These are phyloP conservation scores for Colletotrichum shisoi DNA, from an alignment of 2,329 filamentous ascomycete species.

Conservation along the genomic window DNA sequence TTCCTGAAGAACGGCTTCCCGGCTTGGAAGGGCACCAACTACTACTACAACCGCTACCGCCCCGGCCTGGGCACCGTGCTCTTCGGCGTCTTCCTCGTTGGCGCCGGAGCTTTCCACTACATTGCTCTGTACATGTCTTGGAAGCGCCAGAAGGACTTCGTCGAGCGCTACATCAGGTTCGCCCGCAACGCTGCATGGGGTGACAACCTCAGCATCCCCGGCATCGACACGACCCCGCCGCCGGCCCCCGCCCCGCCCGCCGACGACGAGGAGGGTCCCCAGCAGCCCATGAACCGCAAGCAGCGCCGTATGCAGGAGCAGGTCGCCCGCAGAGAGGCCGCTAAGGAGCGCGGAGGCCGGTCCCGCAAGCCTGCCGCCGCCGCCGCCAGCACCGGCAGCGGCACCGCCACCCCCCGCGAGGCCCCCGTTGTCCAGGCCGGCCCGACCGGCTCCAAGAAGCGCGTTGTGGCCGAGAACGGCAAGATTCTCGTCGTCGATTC, in stretches of 20 bases:
- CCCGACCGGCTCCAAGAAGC: slow-evolving; percentile 80
- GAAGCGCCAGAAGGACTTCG: slow-evolving; percentile 89
- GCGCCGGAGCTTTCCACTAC: slow-evolving; percentile 89
- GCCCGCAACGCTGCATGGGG: slow-evolving; percentile 91
- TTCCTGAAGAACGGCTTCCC: slow-evolving; percentile 94
- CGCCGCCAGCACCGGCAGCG: slow-evolving; percentile 43
- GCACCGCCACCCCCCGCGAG: slow-evolving; percentile 52
- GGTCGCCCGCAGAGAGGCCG: slow-evolving; percentile 73
- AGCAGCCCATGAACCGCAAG: slow-evolving; percentile 76
- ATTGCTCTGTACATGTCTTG: slow-evolving; percentile 83
- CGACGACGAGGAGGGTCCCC: slow-evolving; percentile 58
- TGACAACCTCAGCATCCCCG: slow-evolving; percentile 76
- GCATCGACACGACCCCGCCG: slow-evolving; percentile 60
- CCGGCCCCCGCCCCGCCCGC: slow-evolving; percentile 55
- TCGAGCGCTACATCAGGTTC: slow-evolving; percentile 89
- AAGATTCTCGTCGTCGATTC: slow-evolving; percentile 94
- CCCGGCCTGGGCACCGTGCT: slow-evolving; percentile 89
- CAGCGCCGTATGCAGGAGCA: slow-evolving; percentile 90
- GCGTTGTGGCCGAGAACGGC: slow-evolving; percentile 91
- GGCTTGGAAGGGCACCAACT: slow-evolving; percentile 94
- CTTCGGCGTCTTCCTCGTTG: slow-evolving; percentile 78
- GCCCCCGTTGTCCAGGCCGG: slow-evolving; percentile 62
- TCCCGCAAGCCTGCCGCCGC: slow-evolving; percentile 49
- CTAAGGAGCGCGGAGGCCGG: slow-evolving; percentile 52
- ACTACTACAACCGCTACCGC: slow-evolving; percentile 95